Base-by-base conservation (phyloP, 1,284 basidiomycete genomes). In the Ceratorhiza oryzae-sativae region DNA sequence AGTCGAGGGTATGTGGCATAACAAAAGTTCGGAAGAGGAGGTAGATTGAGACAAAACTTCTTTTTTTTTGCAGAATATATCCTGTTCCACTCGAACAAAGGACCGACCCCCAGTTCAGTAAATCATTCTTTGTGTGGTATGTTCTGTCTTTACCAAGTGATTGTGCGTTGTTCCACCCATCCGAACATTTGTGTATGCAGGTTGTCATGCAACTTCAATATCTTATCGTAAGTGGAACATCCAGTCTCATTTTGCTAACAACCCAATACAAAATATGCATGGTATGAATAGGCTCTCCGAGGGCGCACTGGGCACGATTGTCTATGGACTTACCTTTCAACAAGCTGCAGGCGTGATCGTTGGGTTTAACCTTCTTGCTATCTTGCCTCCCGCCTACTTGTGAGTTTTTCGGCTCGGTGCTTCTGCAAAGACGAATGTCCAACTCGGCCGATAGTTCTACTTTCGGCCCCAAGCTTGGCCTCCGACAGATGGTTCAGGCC, bases 401-500 rank as follows among this genome's bases (percentile, higher is more conserved):
- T 88, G 76, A 76, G 87, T 79, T 12, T 62, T 65, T 3, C 27
- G 60, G 0, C 53, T 68, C 51, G 46, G 32, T 25, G 71, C 71
- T 46, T 45, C 2, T 2, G 48, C 36, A 6, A 39, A 39, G 13
- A 39, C 6, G 13, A 13, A 39, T 39, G 13, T 39, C 13, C 13
- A 39, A 6, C 36, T 36, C 12, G 23, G 23, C 32, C 3, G 6
- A 20, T 56, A 93, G 91, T 63, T 84, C 89, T 13, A 93, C 90
- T 46, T 94, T 92, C 87, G 94, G 94, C n/a, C 90, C 93, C 0
- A 90, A 88, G 78, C 83, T 91, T 0, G 94, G 94, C 9, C 86
- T 95, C 82, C 86, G 94, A n/a, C 93, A 95, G 77, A 94, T 95
- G 91, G 87, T 93, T 23, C 86, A 89, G 73, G 88, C 93, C 5